Base-by-base conservation (phyloP, 2,329 filamentous ascomycete species). In the Metarhizium humberi region DNA sequence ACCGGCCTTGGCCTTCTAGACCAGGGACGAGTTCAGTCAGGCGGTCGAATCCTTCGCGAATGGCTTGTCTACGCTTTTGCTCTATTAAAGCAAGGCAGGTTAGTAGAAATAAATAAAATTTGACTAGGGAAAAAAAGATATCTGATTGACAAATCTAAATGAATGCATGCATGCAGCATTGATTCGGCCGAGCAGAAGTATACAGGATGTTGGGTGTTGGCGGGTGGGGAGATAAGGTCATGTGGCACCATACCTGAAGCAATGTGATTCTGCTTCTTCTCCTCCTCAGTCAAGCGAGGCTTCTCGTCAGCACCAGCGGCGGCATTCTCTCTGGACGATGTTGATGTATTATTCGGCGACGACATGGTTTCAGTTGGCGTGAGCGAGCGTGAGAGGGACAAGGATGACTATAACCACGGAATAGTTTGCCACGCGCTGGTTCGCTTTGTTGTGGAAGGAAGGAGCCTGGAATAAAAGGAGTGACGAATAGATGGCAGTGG, bases 31-130 rank as follows among this genome's bases (percentile, higher is more conserved):
- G 78, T 53, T 85, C 81, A 16, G 88, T 88, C 30, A 96, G 79
- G 38, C 85, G 81, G 69, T 95, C 90, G 68, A 95, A 95, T 55
- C 88, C 89, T 56, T 89, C 84, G 50, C 91, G 81, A 61, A 96
- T 95, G 14, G 87, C 88, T 57, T 75, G 68, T 34, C 75, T 67
- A 42, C 75, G 68, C 60, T 78, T 75, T 61, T 76, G 68, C 64
- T 77, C 72, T 75, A 55, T 47, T 18, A 3, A 29, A 7, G 40
- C 10, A 30, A 29, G 34, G 2, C 5, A 48, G 20, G 10, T 45
- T 20, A 45, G 16, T 45, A 16, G 6, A 14, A 16, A 6, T 20
- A 50, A 13, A 38, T 34, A n/a, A 10, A 18, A 36, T 6, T 14
- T 4, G 6, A 10, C 29, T 2, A 14, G 48, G 6, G 48, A 50